Evolutionary conservation across 371 early-diverging fungal genomes (phyloP), one percentile per base, ranked within the genome.

Genomic region (Mucor mucedo): DNA sequence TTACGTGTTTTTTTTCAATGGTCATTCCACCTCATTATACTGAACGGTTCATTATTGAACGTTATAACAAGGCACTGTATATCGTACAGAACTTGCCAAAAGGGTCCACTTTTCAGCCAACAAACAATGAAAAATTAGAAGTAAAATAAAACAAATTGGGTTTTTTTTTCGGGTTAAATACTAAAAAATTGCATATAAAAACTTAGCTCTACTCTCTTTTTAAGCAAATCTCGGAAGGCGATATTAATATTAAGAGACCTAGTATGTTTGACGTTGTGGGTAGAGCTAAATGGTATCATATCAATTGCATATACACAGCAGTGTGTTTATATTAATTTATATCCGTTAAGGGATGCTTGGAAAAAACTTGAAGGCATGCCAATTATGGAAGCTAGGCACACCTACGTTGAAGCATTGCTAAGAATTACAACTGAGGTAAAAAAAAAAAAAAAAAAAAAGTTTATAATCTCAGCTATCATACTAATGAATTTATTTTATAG

Each of bases 221-320:
- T 59, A 82, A 82, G 53, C 82, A 81, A 75, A 79, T 72, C 4
- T 73, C 77, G 8, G 55, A 63, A 39, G 82, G 82, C 11, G 58
- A 75, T 60, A 60, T 78, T 14, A 62, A 68, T 32, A 75, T 72
- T 1, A 70, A 66, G 55, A 58, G 77, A 65, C 82, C 82, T n/a
- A 79, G 78, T 4, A 69, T 81, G 61, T 81, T 78, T 65, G 82
- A 81, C 55, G 73, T 78, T 1, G 79, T 81, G 16, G 82, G 82
- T 27, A 71, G 82, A 60, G 79, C 82, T 1, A 82, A 79, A 64
- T 82, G 82, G 82, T 21, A 21, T 21, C 21, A 21, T 82, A 75
- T 39, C 6, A 39, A 39, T 11, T 8, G 11, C 40, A 39, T 39
- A 39, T 39, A 44, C 16, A 13, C n/a, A 44, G 21, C 21, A 21